Evolutionary conservation across 2,329 filamentous ascomycete species (phyloP).

Genomic region (Ceratocystis albifundus): DNA sequence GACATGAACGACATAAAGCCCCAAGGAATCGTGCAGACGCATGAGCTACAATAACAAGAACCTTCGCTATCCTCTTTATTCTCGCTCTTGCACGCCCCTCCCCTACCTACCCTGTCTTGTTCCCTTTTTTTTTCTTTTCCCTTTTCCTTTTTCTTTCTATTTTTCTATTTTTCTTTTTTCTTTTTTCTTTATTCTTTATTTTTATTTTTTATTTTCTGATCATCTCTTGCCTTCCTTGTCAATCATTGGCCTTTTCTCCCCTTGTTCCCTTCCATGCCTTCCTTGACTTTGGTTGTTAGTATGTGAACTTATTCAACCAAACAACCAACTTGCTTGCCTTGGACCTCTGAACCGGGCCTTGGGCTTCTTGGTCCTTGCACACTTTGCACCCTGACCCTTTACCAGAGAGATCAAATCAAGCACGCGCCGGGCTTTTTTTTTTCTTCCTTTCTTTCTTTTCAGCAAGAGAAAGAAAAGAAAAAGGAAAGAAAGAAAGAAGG

Average conservation of each 20-base stretch:
- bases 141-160: not conserved
- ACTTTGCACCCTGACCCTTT: slow-evolving; percentile 10
- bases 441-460: too few species aligned
- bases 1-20: slow-evolving; percentile 5
- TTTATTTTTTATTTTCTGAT: not conserved
- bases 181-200: not conserved
- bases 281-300: slow-evolving; percentile 6
- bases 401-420: slow-evolving; percentile 10
- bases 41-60: slow-evolving; percentile 4
- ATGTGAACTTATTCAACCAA: not conserved
- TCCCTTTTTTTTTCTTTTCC: too few species aligned
- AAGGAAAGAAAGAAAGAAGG: not conserved
- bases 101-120: not conserved
- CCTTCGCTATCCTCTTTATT: not conserved
- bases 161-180: not conserved
- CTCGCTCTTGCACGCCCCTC: not conserved
- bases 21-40: not conserved
- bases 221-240: slow-evolving; percentile 5
- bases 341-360: not conserved
- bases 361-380: slow-evolving; percentile 10
- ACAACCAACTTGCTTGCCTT: not conserved
- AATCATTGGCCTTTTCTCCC: slow-evolving; percentile 1
- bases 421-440: slow-evolving; percentile 2
- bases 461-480: too few species aligned
- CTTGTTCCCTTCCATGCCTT: slow-evolving; percentile 5